Percentiles rank a stretch among this genome's conserved stretches.
phyloP scores from a whole-genome alignment of 129 eudicot genomes.

The Deinandra increscens region DNA sequence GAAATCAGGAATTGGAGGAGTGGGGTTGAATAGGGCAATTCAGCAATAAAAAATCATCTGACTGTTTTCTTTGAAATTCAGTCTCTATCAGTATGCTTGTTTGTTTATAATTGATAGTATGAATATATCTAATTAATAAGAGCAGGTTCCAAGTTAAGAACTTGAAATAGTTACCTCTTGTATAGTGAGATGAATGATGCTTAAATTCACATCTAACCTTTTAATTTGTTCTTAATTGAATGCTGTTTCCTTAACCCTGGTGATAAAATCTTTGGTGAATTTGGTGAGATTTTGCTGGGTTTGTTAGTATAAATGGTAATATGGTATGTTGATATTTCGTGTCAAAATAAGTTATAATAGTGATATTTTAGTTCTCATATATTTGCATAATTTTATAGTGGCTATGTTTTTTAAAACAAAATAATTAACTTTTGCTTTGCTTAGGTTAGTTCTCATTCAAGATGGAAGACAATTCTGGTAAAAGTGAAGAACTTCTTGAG shows the following conservation, averaged over 20 bases:
- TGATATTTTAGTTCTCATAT: not conserved
- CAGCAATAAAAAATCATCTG: too few species aligned
- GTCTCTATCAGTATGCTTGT: too few species aligned
- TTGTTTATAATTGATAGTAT: too few species aligned
- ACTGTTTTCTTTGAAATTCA: too few species aligned
- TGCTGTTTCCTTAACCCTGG: not conserved
- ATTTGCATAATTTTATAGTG: not conserved
- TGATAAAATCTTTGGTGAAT: not conserved
- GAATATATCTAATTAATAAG: not conserved
- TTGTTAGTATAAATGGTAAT: too few species aligned
- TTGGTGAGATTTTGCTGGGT: too few species aligned
- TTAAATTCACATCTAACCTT: not conserved
- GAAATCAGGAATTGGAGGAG: too few species aligned
- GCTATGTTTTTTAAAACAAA: not conserved
- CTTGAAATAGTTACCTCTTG: not conserved
- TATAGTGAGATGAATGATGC: not conserved
- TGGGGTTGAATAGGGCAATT: too few species aligned
- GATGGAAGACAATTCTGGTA: conserved; percentile 55
- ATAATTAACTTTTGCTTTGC: conserved; percentile 1
- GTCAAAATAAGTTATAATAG: not conserved
- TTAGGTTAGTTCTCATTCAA: conserved; percentile 24
- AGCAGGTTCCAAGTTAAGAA: conserved; percentile 1
- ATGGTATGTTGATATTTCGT: not conserved
- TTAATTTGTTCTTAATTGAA: not conserved
- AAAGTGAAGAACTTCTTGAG: conserved; percentile 52